Evolutionary conservation across 2,329 filamentous ascomycete species (phyloP), one percentile per base, ranked within the genome.

Genomic region (Tolypocladium pustulatum): DNA sequence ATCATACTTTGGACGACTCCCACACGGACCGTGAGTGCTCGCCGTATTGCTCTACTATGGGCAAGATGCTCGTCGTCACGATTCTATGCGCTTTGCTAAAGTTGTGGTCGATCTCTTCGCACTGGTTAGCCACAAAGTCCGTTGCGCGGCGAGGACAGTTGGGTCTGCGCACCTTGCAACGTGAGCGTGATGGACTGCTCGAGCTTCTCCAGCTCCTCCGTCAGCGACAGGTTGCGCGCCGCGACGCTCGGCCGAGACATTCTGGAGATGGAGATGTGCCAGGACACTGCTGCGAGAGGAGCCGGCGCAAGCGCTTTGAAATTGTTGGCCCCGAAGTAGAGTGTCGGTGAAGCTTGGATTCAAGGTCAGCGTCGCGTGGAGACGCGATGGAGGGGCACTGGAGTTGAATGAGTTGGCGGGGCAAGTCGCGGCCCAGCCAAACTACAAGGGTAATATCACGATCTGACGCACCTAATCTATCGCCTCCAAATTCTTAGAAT

Each of bases 181-280:
- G 93, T 97, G 46, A 97, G 80, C 0, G 94, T 99, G 66, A 99
- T 97, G 27, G 91, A 95, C 72, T 99, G 94, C 72, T 99, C 94
- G 4, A 99, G 79, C 72, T 88, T 92, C 76, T 99, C 94, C 57
- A 99, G 80, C 79, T 99, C 94, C 71, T 99, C 94, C 0, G 93
- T 96, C 61, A 97, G 80, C 6, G 90, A 90, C 61, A 97, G 77
- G 55, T 76, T 81, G 61, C 83, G 76, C 49, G 78, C 72, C 2
- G 81, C 75, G 32, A 73, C 68, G 51, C 74, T 75, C 25, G 77
- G 73, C 58, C 77, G 76, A 64, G 81, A 78, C 81, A 84, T 84
- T 43, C 25, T 65, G 61, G 30, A 22, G 20, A 7, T 22, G 17
- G 49, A 22, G 20, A 22, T 34, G 49, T 15, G 27, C 10, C 27